Percentiles rank a stretch among this genome's conserved stretches.
Conservation (phyloP, 116 monocot genomes). For the Iris pallida region DNA sequence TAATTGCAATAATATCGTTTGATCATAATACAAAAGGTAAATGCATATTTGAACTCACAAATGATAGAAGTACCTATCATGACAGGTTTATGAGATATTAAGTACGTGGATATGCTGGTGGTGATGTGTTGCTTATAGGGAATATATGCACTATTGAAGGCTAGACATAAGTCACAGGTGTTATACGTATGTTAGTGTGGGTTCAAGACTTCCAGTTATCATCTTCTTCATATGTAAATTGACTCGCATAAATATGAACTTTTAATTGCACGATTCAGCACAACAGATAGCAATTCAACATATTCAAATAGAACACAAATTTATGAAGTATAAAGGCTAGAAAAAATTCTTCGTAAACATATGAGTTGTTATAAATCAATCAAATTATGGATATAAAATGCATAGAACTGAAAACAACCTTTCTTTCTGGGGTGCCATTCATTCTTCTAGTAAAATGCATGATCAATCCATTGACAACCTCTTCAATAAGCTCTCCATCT, state of each 20-base stretch:
- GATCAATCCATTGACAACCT: constrained; percentile 66
- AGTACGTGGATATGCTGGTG: too few relatives aligned
- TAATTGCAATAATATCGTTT: too few relatives aligned
- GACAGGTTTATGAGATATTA: too few relatives aligned
- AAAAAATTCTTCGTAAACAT: background rate
- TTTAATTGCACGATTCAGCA: background rate
- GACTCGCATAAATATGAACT: background rate
- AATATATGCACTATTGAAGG: too few relatives aligned
- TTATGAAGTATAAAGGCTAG: background rate
- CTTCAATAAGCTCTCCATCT: constrained; percentile 62
- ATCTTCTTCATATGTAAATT: background rate
- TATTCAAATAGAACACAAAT: background rate
- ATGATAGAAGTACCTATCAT: too few relatives aligned
- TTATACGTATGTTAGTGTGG: too few relatives aligned
- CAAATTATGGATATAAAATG: background rate
- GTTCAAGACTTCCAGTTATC: background rate
- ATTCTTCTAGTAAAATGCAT: constrained; percentile 70
- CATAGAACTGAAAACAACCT: constrained; percentile 27
- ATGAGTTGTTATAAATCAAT: background rate
- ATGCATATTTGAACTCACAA: too few relatives aligned
- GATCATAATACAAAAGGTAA: too few relatives aligned
- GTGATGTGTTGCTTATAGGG: too few relatives aligned
- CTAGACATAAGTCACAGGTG: too few relatives aligned
- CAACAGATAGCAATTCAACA: background rate
- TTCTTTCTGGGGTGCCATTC: constrained; percentile 34